phyloP scores from a whole-genome alignment of 2,329 filamentous ascomycete species.

The Fusarium nodosum region DNA sequence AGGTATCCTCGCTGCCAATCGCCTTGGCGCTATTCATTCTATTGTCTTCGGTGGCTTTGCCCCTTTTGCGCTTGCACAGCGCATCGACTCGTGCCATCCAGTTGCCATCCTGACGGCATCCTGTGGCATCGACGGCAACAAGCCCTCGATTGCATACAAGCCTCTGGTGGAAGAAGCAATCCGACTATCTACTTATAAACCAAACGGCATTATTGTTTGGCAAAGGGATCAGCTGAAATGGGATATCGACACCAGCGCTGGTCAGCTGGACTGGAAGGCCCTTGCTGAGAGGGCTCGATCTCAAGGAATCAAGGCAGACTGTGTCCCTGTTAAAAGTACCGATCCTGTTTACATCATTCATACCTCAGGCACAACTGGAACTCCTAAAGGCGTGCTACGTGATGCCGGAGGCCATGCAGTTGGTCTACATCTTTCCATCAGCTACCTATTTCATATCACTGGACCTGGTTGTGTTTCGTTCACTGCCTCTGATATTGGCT shows the following conservation, averaged over 20 bases:
- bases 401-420: conserved; percentile 91
- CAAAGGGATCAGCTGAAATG: conserved; percentile 83
- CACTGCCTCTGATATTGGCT: conserved; percentile 88
- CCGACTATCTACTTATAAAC: conserved; percentile 76
- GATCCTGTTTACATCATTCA: conserved; percentile 93
- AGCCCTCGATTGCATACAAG: conserved; percentile 82
- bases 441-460: conserved; percentile 84
- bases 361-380: conserved; percentile 84
- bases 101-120: conserved; percentile 86
- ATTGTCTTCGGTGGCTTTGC: conserved; percentile 97
- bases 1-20: conserved; percentile 83
- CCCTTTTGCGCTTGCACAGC: conserved; percentile 82
- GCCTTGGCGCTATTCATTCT: conserved; percentile 88
- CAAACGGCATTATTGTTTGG: conserved; percentile 81
- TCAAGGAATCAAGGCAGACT: conserved; percentile 76
- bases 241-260: conserved; percentile 76
- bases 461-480: conserved; percentile 83
- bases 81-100: conserved; percentile 86
- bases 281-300: conserved; percentile 78
- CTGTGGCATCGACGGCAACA: conserved; percentile 89
- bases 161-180: conserved; percentile 82
- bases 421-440: conserved; percentile 83
- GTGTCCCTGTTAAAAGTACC: conserved; percentile 82
- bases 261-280: conserved; percentile 84
- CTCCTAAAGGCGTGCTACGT: conserved; percentile 85